Percentiles rank a stretch among this genome's conserved stretches.
Conservation (phyloP, 768 basidiomycete species). For the Boletus rex-veris region DNA sequence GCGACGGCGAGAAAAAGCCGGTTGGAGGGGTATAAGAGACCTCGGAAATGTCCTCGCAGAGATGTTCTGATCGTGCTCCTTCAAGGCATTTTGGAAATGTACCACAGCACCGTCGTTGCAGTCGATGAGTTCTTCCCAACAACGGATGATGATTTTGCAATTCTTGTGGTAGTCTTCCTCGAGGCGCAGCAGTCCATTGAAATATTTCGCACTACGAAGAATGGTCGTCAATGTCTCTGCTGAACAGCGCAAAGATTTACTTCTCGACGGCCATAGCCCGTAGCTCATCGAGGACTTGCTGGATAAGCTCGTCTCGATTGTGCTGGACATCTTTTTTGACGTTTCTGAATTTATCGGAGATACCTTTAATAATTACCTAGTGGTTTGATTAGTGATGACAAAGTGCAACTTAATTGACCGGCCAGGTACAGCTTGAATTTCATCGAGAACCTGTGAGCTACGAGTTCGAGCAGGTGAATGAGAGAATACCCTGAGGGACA, state of each 20-base stretch:
- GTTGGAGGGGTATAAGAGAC: conserved; percentile 37
- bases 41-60: conserved; percentile 51
- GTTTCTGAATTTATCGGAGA: conserved; percentile 45
- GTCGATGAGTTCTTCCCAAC: conserved; percentile 43
- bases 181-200: conserved; percentile 52
- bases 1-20: conserved; percentile 9
- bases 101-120: conserved; percentile 35
- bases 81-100: conserved; percentile 38
- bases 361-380: conserved; percentile 48
- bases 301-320: conserved; percentile 46
- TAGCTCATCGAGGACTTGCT: conserved; percentile 43
- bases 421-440: conserved; percentile 44
- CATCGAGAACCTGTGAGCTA: conserved; percentile 41
- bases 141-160: conserved; percentile 38
- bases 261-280: conserved; percentile 37
- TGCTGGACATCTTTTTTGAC: conserved; percentile 44
- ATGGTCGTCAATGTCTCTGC: conserved; percentile 1
- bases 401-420: not conserved
- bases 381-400: conserved; percentile 13
- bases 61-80: conserved; percentile 46
- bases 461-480: not conserved
- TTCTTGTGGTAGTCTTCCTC: conserved; percentile 50
- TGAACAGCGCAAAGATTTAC: conserved; percentile 8
- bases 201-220: conserved; percentile 42
- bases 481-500: not conserved